phyloP scores from a whole-genome alignment of 352 stramenopile species.

The Globisporangium cystogenes region DNA sequence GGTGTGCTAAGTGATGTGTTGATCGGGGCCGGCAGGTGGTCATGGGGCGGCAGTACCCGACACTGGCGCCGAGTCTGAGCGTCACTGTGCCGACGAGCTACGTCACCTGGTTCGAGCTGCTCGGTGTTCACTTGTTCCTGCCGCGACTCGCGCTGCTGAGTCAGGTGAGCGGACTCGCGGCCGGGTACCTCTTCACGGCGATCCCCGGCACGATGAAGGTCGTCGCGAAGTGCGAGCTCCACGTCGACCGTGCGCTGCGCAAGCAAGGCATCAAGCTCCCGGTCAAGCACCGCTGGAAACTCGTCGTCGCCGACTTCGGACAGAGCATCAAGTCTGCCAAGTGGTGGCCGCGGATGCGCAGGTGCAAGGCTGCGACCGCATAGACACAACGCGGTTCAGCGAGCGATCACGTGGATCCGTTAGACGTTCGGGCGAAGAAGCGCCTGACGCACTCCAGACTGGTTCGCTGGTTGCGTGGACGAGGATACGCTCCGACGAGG shows the following conservation, averaged over 20 bases:
- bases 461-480: background rate
- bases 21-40: background rate
- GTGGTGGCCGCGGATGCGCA: conserved; percentile 8
- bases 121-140: conserved; percentile 37
- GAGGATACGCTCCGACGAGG: too few relatives aligned
- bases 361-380: background rate
- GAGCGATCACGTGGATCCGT: too few relatives aligned
- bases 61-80: conserved; percentile 7
- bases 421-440: background rate
- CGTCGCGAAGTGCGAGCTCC: conserved; percentile 2
- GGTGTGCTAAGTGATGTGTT: too few relatives aligned
- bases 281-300: conserved; percentile 12
- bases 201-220: conserved; percentile 8
- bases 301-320: conserved; percentile 4
- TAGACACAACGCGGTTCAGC: background rate
- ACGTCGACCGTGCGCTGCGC: conserved; percentile 4
- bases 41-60: conserved; percentile 25
- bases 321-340: conserved; percentile 5
- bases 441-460: background rate
- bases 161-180: conserved; percentile 44
- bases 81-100: conserved; percentile 34
- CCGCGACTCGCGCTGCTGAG: conserved; percentile 43
- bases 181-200: conserved; percentile 19
- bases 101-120: conserved; percentile 49
- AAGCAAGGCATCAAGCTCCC: conserved; percentile 11